Base-by-base conservation (phyloP, 176 grass and related monocot species). In the Oryza nivara region DNA sequence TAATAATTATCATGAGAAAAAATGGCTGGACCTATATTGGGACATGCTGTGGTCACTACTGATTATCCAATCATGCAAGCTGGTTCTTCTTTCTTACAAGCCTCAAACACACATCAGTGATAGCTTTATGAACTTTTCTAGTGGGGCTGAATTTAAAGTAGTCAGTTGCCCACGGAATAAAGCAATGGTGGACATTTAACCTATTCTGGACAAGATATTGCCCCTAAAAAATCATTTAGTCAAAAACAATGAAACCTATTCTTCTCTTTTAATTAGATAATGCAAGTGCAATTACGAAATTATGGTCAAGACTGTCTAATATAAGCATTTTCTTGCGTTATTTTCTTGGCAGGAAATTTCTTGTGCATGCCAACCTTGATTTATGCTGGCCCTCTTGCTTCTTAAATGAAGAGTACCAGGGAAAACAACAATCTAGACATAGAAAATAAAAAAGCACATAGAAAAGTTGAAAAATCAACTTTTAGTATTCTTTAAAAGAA, bases 31-130 rank as follows among this genome's bases (percentile, higher is more conserved):
- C 46, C 68, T 22, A 46, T 61, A 8, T 26, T 43, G 11, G 32
- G 32, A 23, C 86, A 11, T 41, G 44, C 2, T 77, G 72, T 69
- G 20, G 40, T 82, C 85, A 63, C 51, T 25, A 9, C 20, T 48
- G 61, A 66, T 68, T 70, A 80, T 74, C 69, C 76, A 80, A 84
- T 80, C 81, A 75, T 67, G 13, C 25, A 48, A 74, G 54, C 17
- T 40, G 82, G 70, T 80, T 76, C 20, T 66, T 76, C 78, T 80
- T 81, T 51, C 82, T 63, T 84, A 70, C 82, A 80, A 84, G 87
- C 8, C 47, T 85, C 65, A 85, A 85, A 80, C 65, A 76, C 65
- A 70, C 46, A 65, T 34, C 8, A 49, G 6, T 11, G 75, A 46
- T 65, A 4, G 32, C 20, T 80, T 80, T 80, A 68, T 28, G 28